Evolutionary conservation across 768 basidiomycete species (phyloP).

Genomic region (Fomitopsis serialis): DNA sequence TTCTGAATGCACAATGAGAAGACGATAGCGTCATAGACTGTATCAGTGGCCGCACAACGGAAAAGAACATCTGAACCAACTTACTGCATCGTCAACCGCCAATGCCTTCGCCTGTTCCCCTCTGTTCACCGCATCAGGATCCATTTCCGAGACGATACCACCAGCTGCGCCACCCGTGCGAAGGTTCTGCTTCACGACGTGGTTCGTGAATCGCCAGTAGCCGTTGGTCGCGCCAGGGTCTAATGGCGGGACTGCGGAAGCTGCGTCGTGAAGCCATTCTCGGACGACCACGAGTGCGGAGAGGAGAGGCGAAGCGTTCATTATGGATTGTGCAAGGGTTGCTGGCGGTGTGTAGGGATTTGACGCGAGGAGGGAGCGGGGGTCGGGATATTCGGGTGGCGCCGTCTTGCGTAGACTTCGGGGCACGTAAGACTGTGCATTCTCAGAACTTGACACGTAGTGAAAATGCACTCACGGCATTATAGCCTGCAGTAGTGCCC

Average conservation of each 20-base stretch:
- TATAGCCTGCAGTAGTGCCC: conserved; percentile 74
- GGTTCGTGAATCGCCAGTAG: conserved; percentile 82
- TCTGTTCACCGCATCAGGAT: conserved; percentile 73
- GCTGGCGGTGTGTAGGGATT: conserved; percentile 84
- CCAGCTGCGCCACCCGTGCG: conserved; percentile 43
- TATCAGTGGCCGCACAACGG: not conserved
- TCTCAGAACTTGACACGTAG: no score
- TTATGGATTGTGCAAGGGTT: conserved; percentile 67
- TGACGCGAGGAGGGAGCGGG: conserved; percentile 50
- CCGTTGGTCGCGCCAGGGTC: conserved; percentile 72
- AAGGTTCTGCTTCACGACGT: conserved; percentile 60
- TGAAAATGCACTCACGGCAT: conserved; percentile 76
- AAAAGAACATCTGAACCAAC: conserved; percentile 16
- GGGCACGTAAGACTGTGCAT: not conserved
- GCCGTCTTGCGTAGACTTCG: conserved; percentile 66
- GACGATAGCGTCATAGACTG: not conserved
- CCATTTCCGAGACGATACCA: conserved; percentile 61
- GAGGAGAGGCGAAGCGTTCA: conserved; percentile 62
- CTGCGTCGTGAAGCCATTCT: conserved; percentile 85
- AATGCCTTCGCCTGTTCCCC: conserved; percentile 48
- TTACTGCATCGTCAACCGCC: conserved; percentile 75
- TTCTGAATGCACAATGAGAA: conserved; percentile 36
- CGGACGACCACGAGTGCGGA: conserved; percentile 75
- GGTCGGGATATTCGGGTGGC: conserved; percentile 37
- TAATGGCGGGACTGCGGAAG: conserved; percentile 53